These are phyloP conservation scores for Picea glauca DNA, from an alignment of 75 land plant genomes.

Conservation along the genomic window DNA sequence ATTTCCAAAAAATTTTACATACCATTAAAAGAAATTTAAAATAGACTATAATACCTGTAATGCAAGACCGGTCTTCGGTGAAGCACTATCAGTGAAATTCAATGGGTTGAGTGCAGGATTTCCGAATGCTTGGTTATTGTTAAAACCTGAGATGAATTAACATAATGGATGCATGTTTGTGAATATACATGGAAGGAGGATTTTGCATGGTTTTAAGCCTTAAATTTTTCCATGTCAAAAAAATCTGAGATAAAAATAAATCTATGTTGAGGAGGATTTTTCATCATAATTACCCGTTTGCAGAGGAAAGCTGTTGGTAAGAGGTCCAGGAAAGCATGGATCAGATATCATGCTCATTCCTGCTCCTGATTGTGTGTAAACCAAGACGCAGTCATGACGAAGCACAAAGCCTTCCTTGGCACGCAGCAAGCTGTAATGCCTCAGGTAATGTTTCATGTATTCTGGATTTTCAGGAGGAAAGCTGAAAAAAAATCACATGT, in stretches of 20 bases:
- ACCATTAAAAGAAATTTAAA: too few species aligned
- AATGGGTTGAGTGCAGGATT: neutral
- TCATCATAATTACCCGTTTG: neutral
- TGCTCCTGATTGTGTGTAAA: neutral
- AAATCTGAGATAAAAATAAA: neutral
- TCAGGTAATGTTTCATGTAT: constrained; percentile 65
- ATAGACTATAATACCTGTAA: too few species aligned
- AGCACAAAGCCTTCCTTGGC: constrained; percentile 48
- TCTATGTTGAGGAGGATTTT: neutral
- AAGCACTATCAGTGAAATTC: neutral
- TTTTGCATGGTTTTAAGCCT: too few species aligned
- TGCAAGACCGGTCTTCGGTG: too few species aligned
- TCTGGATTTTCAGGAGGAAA: constrained; percentile 56
- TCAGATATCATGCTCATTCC: neutral
- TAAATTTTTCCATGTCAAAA: too few species aligned
- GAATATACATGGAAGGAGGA: too few species aligned
- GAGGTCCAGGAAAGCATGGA: neutral
- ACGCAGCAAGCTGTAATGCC: constrained; percentile 49
- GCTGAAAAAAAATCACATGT: too few species aligned
- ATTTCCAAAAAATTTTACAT: too few species aligned
- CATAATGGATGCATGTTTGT: neutral
- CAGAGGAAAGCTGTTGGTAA: neutral
- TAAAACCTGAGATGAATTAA: neutral
- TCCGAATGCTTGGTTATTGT: neutral
- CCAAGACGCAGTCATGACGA: constrained; percentile 28